phyloP scores from a whole-genome alignment of 2,329 filamentous ascomycete genomes.

The Calonectria ilicicola region DNA sequence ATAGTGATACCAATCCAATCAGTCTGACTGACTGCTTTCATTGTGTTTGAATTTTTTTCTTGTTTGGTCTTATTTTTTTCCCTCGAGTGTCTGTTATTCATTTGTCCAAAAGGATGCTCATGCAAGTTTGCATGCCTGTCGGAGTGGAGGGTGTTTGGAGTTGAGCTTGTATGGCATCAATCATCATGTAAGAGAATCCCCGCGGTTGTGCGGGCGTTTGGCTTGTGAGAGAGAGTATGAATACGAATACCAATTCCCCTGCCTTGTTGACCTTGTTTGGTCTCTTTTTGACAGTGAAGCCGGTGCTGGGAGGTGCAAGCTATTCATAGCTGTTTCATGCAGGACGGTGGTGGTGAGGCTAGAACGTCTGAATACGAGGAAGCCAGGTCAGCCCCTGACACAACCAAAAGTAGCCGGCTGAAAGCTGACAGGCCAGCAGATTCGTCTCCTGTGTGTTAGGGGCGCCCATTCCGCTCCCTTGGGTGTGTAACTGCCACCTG shows the following conservation, averaged over 20 bases:
- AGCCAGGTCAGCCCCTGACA: not conserved
- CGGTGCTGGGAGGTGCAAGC: not conserved
- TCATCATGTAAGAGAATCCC: constrained; percentile 9
- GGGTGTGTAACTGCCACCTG: not conserved
- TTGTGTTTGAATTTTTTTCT: constrained; percentile 20
- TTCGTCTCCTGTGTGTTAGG: not conserved
- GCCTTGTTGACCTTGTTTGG: not conserved
- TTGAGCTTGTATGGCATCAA: constrained; percentile 1
- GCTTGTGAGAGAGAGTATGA: constrained; percentile 10
- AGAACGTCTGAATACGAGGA: not conserved
- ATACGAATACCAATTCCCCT: constrained; percentile 1
- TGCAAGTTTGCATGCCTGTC: not conserved
- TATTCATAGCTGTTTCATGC: not conserved
- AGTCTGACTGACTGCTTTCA: constrained; percentile 32
- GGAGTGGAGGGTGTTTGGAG: not conserved
- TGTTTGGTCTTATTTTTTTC: constrained; percentile 5
- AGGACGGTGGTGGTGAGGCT: not conserved
- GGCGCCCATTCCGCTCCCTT: not conserved
- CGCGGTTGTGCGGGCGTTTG: not conserved
- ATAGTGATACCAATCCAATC: constrained; percentile 41
- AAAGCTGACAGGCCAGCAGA: not conserved
- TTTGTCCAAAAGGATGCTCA: constrained; percentile 7
- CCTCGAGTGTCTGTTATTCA: not conserved
- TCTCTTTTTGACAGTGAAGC: not conserved
- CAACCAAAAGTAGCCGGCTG: not conserved